phyloP scores from a whole-genome alignment of 2,329 filamentous ascomycete genomes.

The Aspergillus arachidicola region DNA sequence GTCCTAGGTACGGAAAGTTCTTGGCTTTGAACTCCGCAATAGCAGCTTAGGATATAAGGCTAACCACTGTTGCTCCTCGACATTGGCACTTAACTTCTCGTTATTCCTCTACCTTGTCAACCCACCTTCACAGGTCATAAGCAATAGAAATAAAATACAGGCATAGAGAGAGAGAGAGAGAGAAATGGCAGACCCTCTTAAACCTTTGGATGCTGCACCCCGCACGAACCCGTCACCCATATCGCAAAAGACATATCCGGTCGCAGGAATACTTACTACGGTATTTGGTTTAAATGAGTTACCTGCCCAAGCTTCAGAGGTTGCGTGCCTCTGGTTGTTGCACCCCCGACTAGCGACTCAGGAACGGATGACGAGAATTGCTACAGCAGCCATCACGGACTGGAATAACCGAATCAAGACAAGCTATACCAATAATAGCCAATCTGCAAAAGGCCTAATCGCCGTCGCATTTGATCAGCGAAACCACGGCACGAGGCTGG shows the following conservation, averaged over 20 bases:
- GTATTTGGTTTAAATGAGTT: slow-evolving; percentile 82
- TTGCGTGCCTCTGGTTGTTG: slow-evolving; percentile 88
- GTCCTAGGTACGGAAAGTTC: not conserved
- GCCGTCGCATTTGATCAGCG: slow-evolving; percentile 88
- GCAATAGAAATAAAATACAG: not conserved
- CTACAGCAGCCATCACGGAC: slow-evolving; percentile 66
- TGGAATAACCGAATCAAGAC: slow-evolving; percentile 59
- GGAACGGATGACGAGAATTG: slow-evolving; percentile 74
- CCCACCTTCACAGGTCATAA: not conserved
- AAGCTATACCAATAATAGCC: slow-evolving; percentile 27
- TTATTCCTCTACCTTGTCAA: not conserved
- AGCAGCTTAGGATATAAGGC: not conserved
- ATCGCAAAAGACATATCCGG: slow-evolving; percentile 67
- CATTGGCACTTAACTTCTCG: not conserved
- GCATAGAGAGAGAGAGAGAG: not conserved
- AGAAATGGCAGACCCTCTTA: slow-evolving; percentile 41
- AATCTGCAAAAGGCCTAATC: slow-evolving; percentile 63
- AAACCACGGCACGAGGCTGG: slow-evolving; percentile 79
- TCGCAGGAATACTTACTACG: slow-evolving; percentile 77
- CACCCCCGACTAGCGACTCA: slow-evolving; percentile 75
- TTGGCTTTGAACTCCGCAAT: too few species aligned
- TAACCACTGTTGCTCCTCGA: not conserved
- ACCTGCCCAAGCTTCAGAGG: slow-evolving; percentile 51
- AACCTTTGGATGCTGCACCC: slow-evolving; percentile 32
- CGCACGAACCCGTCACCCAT: slow-evolving; percentile 44